phyloP scores from a whole-genome alignment of 768 basidiomycete species.

The Boletus patriciae region DNA sequence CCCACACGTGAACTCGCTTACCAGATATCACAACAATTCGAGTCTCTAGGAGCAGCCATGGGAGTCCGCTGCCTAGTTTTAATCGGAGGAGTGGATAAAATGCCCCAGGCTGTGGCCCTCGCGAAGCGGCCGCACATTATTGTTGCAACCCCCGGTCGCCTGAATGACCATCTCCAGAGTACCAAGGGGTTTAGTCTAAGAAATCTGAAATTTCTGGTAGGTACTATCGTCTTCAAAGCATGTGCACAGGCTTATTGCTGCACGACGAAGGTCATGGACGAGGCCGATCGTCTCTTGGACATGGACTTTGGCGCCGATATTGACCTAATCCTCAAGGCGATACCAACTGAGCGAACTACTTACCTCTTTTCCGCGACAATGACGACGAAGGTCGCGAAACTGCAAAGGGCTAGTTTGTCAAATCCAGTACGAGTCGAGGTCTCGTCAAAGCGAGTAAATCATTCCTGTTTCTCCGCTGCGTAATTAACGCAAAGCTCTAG shows the following conservation, averaged over 20 bases:
- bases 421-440: slow-evolving; percentile 96
- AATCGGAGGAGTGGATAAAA: slow-evolving; percentile 94
- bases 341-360: slow-evolving; percentile 92
- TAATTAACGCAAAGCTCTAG: slow-evolving; percentile 40
- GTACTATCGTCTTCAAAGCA: slow-evolving; percentile 24
- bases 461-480: background rate
- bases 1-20: slow-evolving; percentile 98
- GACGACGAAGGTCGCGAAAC: slow-evolving; percentile 96
- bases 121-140: slow-evolving; percentile 94
- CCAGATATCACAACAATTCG: slow-evolving; percentile 97
- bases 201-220: slow-evolving; percentile 81
- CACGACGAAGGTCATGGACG: slow-evolving; percentile 80
- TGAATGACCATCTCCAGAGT: slow-evolving; percentile 92
- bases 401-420: slow-evolving; percentile 89
- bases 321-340: slow-evolving; percentile 93
- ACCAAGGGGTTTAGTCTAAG: slow-evolving; percentile 95
- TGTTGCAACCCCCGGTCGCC: slow-evolving; percentile 91
- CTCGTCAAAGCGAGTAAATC: slow-evolving; percentile 72
- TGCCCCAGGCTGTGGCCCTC: slow-evolving; percentile 86
- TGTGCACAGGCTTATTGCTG: background rate
- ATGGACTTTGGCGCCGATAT: slow-evolving; percentile 96
- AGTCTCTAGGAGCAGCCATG: slow-evolving; percentile 86
- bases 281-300: slow-evolving; percentile 93
- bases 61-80: slow-evolving; percentile 89
- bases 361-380: slow-evolving; percentile 98